phyloP scores from a whole-genome alignment of 768 basidiomycete species.

The Pleurotus tuber-regium region DNA sequence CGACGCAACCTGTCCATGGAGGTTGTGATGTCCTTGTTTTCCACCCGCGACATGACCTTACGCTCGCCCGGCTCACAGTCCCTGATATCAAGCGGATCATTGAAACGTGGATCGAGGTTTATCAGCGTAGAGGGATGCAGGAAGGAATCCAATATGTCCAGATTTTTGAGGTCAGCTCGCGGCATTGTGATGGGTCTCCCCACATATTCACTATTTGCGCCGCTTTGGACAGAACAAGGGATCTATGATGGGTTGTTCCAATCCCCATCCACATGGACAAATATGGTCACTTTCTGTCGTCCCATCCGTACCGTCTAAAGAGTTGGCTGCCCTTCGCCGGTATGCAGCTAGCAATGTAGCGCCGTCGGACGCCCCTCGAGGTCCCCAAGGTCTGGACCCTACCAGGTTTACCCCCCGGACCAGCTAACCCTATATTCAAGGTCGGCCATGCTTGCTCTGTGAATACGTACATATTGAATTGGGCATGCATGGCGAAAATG shows the following conservation, averaged over 20 bases:
- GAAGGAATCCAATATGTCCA: slow-evolving; percentile 80
- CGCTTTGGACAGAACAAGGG: slow-evolving; percentile 73
- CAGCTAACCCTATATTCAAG: slow-evolving; percentile 23
- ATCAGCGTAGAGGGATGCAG: slow-evolving; percentile 53
- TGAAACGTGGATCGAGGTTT: slow-evolving; percentile 70
- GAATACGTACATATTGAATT: slow-evolving; percentile 76
- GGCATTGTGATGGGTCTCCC: background rate
- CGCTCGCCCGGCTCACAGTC: slow-evolving; percentile 62
- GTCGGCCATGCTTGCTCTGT: slow-evolving; percentile 68
- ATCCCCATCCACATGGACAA: slow-evolving; percentile 93
- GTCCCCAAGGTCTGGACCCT: slow-evolving; percentile 37
- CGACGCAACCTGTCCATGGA: slow-evolving; percentile 68
- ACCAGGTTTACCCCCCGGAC: background rate
- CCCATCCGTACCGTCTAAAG: slow-evolving; percentile 68
- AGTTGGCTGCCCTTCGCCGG: slow-evolving; percentile 52
- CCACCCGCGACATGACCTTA: slow-evolving; percentile 83
- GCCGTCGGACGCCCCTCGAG: slow-evolving; percentile 49
- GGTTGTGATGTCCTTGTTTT: slow-evolving; percentile 89
- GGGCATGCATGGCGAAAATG: slow-evolving; percentile 33
- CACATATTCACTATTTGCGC: background rate
- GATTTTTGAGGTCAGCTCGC: slow-evolving; percentile 73
- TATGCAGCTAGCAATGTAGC: slow-evolving; percentile 40
- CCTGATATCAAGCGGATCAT: slow-evolving; percentile 65
- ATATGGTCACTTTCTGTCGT: slow-evolving; percentile 77
- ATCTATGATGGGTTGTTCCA: slow-evolving; percentile 92